These are phyloP conservation scores for Thuja plicata DNA, from an alignment of 83 land plant species.

Conservation along the genomic window DNA sequence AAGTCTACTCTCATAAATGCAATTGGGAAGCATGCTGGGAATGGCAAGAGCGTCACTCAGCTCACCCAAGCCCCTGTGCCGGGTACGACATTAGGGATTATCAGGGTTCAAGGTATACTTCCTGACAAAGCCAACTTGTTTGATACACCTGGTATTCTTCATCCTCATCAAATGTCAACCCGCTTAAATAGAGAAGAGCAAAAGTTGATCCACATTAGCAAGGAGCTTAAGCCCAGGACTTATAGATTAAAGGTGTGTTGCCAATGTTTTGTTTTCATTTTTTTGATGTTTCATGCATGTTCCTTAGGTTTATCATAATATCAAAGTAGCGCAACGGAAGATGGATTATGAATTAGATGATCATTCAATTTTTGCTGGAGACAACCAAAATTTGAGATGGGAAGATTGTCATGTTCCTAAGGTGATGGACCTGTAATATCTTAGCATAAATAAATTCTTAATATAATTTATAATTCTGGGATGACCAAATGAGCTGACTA, in stretches of 20 bases:
- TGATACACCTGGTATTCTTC: constrained; percentile 92
- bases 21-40: constrained; percentile 56
- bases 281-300: not conserved
- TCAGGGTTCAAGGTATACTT: constrained; percentile 64
- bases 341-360: too few relatives aligned
- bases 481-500: too few relatives aligned
- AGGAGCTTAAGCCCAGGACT: constrained; percentile 87
- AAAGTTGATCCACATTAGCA: constrained; percentile 72
- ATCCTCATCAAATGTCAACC: constrained; percentile 83
- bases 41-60: constrained; percentile 32
- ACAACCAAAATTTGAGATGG: too few relatives aligned
- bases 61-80: constrained; percentile 96
- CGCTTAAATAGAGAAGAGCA: constrained; percentile 85
- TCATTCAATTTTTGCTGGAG: too few relatives aligned
- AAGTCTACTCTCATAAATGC: constrained; percentile 92
- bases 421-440: too few relatives aligned
- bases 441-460: too few relatives aligned
- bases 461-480: too few relatives aligned
- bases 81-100: constrained; percentile 90
- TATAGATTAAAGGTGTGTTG: constrained; percentile 79
- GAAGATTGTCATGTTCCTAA: too few relatives aligned
- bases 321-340: too few relatives aligned
- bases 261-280: not conserved
- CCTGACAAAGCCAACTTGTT: constrained; percentile 73
- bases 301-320: not conserved